Evolutionary conservation across 441 rosid genomes (phyloP), one percentile per base, ranked within the genome.

Genomic region (Bruguiera hainesii): DNA sequence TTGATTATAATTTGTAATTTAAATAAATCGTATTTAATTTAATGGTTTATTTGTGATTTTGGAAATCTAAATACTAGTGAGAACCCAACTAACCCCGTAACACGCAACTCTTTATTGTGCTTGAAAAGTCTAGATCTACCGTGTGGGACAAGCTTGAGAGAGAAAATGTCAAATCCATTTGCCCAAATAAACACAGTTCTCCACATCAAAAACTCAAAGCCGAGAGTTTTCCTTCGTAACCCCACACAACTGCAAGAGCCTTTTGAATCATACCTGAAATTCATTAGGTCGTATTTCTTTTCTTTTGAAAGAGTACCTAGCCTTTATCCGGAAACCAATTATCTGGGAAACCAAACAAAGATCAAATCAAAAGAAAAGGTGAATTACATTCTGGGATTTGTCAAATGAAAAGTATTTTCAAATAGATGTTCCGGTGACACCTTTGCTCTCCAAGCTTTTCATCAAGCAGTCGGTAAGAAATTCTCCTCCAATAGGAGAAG

Each of bases 381-480:
- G n/a, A 71, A 59, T 23, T 18, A 68, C 28, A 10, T 18, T 23
- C 50, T 20, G 53, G 57, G 8, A 68, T 71, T 15, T 25, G 39
- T 60, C 62, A 59, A 53, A 66, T 65, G 55, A 74, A 63, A 69
- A n/a, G 48, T 55, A 57, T 60, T 62, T 51, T 46, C 37, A 33
- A 52, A 10, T 56, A 56, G 50, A 64, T 31, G 50, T 50, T 80
- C 93, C 98, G 79, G 73, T 78, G 65, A 85, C 75, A 63, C 96
- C 91, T 81, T 89, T 96, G 83, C 96, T 85, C 87, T 93, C 99
- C 85, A 93, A 84, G 88, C 98, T 96, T 82, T 88, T 90, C 84
- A 83, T 79, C 81, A 96, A 81, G 89, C 99, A 92, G 71, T 96
- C 96, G 15, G 97, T 88, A 61, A 96, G 93, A 79, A 89, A 78